Evolutionary conservation across 2,329 filamentous ascomycete species (phyloP).

Genomic region (Grosmannia serpens): DNA sequence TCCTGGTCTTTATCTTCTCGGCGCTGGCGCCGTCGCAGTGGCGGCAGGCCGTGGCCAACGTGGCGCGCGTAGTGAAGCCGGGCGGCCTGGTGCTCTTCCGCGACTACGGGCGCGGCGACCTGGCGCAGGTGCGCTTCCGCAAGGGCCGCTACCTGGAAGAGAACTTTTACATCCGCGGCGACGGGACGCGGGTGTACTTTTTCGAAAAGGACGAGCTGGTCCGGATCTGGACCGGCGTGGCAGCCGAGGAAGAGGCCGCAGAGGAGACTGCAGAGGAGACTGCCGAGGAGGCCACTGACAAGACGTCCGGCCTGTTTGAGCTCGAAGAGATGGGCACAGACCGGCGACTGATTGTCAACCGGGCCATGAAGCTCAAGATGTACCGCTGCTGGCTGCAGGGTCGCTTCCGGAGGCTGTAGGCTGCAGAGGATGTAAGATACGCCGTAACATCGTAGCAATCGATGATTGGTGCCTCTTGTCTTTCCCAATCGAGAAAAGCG

Average conservation of each 20-base stretch:
- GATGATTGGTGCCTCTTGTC: too few relatives aligned
- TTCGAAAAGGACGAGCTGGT: constrained; percentile 79
- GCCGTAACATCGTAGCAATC: too few relatives aligned
- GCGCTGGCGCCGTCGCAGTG: constrained; percentile 79
- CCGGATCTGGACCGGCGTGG: constrained; percentile 54
- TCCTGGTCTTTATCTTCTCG: constrained; percentile 97
- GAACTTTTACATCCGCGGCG: constrained; percentile 93
- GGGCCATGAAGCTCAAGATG: constrained; percentile 88
- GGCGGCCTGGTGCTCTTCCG: constrained; percentile 91
- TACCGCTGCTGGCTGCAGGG: constrained; percentile 95
- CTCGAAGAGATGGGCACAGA: constrained; percentile 74
- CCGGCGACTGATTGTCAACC: constrained; percentile 81
- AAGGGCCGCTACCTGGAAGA: constrained; percentile 89
- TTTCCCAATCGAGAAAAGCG: too few relatives aligned
- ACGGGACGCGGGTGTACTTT: constrained; percentile 95
- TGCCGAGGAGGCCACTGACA: neutral
- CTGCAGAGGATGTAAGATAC: too few relatives aligned
- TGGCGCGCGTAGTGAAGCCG: constrained; percentile 73
- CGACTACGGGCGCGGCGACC: constrained; percentile 89
- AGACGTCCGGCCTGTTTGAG: constrained; percentile 41
- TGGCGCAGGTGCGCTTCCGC: constrained; percentile 94
- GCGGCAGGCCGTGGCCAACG: constrained; percentile 69
- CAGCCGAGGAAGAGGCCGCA: constrained; percentile 13
- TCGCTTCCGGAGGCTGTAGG: constrained; percentile 58
- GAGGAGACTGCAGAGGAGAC: neutral